phyloP scores from a whole-genome alignment of 306 rosid species.

The Sindora glabra region DNA sequence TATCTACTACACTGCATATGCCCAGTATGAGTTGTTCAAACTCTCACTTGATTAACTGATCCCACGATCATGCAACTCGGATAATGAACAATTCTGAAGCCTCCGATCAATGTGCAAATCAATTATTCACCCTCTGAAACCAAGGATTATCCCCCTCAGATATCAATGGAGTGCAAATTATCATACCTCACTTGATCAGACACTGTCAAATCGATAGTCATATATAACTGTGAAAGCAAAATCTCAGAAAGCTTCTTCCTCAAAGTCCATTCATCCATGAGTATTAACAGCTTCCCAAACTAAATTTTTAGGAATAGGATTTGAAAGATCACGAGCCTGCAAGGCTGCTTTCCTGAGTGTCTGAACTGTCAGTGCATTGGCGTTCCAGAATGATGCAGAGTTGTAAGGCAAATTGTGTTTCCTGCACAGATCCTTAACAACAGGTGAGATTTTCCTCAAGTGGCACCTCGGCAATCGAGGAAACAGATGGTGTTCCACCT shows the following conservation, averaged over 20 bases:
- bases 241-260: conserved; percentile 21
- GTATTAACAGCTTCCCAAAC: conserved; percentile 79
- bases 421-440: conserved; percentile 55
- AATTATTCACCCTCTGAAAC: conserved; percentile 26
- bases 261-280: conserved; percentile 40
- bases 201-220: background rate
- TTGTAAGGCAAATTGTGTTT: conserved; percentile 58
- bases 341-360: conserved; percentile 49
- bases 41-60: conserved; percentile 17
- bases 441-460: conserved; percentile 48
- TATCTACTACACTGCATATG: conserved; percentile 5
- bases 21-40: conserved; percentile 5
- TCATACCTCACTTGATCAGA: background rate
- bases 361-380: conserved; percentile 43
- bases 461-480: conserved; percentile 47
- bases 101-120: conserved; percentile 27
- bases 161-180: conserved; percentile 5
- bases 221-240: conserved; percentile 16
- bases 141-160: conserved; percentile 27
- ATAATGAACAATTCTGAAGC: conserved; percentile 26
- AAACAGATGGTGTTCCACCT: conserved; percentile 75
- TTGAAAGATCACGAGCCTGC: conserved; percentile 60
- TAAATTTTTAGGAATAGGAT: conserved; percentile 44
- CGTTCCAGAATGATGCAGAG: conserved; percentile 54
- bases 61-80: conserved; percentile 6